These are phyloP conservation scores for Pelargonium cotyledonis DNA, from an alignment of 441 rosid genomes.

Conservation along the genomic window DNA sequence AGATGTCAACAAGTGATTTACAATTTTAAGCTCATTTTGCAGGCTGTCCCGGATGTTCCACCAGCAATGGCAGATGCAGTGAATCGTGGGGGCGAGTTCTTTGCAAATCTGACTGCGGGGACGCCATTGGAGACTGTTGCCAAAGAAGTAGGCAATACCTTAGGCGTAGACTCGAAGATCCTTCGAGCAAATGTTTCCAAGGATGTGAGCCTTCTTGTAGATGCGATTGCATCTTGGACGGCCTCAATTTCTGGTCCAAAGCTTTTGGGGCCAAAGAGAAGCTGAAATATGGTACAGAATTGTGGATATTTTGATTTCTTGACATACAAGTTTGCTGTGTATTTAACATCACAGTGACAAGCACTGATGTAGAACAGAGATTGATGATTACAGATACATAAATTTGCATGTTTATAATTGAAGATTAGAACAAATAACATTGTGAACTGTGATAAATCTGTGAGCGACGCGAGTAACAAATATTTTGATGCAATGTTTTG, in stretches of 20 bases:
- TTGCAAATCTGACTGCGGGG: conserved; percentile 69
- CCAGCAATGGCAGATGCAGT: conserved; percentile 97
- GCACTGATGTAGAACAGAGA: no score
- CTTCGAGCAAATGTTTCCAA: conserved; percentile 57
- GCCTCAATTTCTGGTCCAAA: conserved; percentile 59
- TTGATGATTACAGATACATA: no score
- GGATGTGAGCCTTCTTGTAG: conserved; percentile 58
- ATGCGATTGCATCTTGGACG: conserved; percentile 71
- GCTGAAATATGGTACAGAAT: background rate
- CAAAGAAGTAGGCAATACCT: conserved; percentile 74
- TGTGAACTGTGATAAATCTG: no score
- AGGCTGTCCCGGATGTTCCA: conserved; percentile 92
- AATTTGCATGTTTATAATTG: no score
- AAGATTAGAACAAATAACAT: no score
- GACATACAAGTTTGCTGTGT: background rate
- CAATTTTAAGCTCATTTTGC: conserved; percentile 16
- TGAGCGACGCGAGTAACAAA: no score
- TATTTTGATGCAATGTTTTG: no score
- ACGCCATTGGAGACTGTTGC: conserved; percentile 93
- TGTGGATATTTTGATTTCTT: background rate
- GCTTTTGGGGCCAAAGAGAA: conserved; percentile 32
- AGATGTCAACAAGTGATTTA: background rate
- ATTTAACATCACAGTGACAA: background rate
- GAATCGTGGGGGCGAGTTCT: conserved; percentile 69
- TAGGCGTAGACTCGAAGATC: conserved; percentile 56